A percentile compares a stretch with the other conserved stretches of the same genome.
Evolutionary conservation across 2,329 filamentous ascomycete species (phyloP).

Genomic region (Alternaria novae-zelandiae): DNA sequence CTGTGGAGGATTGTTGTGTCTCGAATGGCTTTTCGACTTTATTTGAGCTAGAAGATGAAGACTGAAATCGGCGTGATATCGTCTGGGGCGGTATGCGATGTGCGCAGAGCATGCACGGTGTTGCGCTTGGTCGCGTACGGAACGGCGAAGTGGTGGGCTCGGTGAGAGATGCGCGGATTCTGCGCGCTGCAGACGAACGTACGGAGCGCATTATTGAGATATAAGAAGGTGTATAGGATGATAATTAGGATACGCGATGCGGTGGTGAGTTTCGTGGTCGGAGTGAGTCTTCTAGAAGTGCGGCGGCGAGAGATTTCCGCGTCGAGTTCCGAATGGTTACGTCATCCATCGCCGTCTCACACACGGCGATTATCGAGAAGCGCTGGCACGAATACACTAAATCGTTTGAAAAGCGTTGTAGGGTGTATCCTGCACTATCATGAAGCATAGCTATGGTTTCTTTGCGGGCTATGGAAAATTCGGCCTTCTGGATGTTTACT

Average conservation of each 20-base stretch:
- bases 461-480: no score
- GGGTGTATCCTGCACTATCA: background rate
- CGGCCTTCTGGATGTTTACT: no score
- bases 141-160: slow-evolving; percentile 18
- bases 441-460: no score
- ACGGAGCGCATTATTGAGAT: slow-evolving; percentile 25
- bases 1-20: slow-evolving; percentile 9
- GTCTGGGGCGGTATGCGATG: slow-evolving; percentile 15
- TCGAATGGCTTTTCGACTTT: slow-evolving; percentile 24
- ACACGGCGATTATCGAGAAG: no score
- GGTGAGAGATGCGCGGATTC: slow-evolving; percentile 33
- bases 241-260: background rate
- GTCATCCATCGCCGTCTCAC: slow-evolving; percentile 18
- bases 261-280: background rate
- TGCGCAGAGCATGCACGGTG: slow-evolving; percentile 36
- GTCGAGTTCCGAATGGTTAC: slow-evolving; percentile 12
- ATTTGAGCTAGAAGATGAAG: slow-evolving; percentile 20
- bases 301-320: slow-evolving; percentile 18
- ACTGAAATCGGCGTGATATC: slow-evolving; percentile 31
- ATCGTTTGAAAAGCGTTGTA: background rate
- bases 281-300: slow-evolving; percentile 2
- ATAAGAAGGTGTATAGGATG: background rate
- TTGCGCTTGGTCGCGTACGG: slow-evolving; percentile 21
- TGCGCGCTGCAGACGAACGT: slow-evolving; percentile 27
- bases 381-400: background rate